These are phyloP conservation scores for Claviceps maximensis DNA, from an alignment of 2,329 filamentous ascomycete genomes.

Conservation along the genomic window DNA sequence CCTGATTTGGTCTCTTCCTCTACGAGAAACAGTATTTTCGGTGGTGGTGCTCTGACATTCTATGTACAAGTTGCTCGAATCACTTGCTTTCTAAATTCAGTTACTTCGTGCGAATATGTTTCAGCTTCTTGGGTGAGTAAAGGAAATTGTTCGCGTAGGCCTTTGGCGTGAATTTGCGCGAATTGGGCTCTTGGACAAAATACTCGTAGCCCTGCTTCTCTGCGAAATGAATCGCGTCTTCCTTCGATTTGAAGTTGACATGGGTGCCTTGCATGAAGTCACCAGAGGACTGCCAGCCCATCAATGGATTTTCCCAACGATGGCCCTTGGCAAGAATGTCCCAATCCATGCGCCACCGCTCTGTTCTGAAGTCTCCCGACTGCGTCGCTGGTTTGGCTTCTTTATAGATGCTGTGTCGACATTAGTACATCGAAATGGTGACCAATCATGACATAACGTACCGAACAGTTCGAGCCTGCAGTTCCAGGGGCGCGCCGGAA, in stretches of 20 bases:
- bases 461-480: conserved; percentile 90
- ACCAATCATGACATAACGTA: conserved; percentile 29
- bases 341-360: conserved; percentile 97
- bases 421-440: not conserved
- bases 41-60: not conserved
- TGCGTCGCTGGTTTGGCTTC: conserved; percentile 92
- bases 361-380: conserved; percentile 73
- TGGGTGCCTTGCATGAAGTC: conserved; percentile 93
- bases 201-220: conserved; percentile 99
- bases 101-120: conserved; percentile 73
- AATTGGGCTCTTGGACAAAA: conserved; percentile 94
- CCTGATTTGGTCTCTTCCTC: not conserved
- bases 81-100: conserved; percentile 4
- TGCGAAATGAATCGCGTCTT: conserved; percentile 88
- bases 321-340: conserved; percentile 85
- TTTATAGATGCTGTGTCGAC: conserved; percentile 62
- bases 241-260: conserved; percentile 81
- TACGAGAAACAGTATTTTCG: not conserved
- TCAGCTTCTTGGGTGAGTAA: conserved; percentile 74
- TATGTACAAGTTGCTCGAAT: not conserved
- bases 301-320: conserved; percentile 95
- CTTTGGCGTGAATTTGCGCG: conserved; percentile 75
- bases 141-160: conserved; percentile 95
- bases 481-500: conserved; percentile 83
- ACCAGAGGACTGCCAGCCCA: conserved; percentile 95